phyloP scores from a whole-genome alignment of 345 rosid species.

The Garcia nutans region DNA sequence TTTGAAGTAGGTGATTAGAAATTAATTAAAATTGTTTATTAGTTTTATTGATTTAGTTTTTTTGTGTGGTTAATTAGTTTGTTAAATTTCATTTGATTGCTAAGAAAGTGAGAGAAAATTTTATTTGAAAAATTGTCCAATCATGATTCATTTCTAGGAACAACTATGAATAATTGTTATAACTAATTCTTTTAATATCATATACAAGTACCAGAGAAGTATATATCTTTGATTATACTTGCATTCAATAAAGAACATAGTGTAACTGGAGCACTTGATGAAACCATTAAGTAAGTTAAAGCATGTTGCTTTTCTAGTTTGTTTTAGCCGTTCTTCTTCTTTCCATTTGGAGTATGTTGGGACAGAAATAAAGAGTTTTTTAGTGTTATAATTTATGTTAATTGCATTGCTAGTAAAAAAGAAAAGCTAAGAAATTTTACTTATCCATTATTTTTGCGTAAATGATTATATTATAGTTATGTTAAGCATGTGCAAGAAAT shows the following conservation, averaged over 20 bases:
- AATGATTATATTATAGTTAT: not conserved
- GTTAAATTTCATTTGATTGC: not conserved
- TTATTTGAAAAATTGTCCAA: no score
- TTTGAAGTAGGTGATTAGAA: conserved; percentile 46
- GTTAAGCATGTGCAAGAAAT: not conserved
- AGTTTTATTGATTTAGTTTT: not conserved
- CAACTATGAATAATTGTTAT: not conserved
- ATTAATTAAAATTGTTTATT: not conserved
- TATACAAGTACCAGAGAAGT: conserved; percentile 75
- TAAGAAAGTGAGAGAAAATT: not conserved
- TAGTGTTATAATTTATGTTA: not conserved
- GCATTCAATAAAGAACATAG: conserved; percentile 90
- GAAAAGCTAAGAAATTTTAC: not conserved
- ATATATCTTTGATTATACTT: conserved; percentile 79
- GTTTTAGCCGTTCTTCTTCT: not conserved
- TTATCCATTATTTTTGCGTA: not conserved
- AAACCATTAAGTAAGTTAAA: conserved; percentile 72
- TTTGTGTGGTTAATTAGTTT: not conserved
- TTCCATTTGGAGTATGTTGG: not conserved
- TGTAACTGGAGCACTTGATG: conserved; percentile 85
- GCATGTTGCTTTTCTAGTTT: not conserved
- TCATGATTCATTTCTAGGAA: no score
- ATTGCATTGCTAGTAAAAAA: not conserved
- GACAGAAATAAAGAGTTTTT: not conserved
- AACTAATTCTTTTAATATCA: not conserved